Evolutionary conservation across 495 filamentous ascomycete species (phyloP), one percentile per base, ranked within the genome.

Genomic region (Acidiella bohemica): DNA sequence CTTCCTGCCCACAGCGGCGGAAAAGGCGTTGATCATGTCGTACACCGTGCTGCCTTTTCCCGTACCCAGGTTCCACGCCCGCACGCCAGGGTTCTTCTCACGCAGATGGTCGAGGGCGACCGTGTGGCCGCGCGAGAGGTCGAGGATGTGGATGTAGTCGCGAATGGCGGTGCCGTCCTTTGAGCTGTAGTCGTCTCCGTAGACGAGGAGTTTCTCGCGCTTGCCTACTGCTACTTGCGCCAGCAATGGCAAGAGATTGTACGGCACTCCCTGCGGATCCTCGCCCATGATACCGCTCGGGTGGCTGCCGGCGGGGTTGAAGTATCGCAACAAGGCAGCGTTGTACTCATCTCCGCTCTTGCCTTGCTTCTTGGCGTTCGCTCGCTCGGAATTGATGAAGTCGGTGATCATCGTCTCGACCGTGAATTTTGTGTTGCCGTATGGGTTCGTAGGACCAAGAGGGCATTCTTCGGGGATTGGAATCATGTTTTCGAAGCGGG

Each of bases 271-370:
- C 59, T 88, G 81, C 24, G 90, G 90, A 61, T 97, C 87, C 64
- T 97, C 90, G 39, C 90, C 90, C 92, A 97, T 97, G 62, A 97
- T 76, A 45, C 90, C 90, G 56, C 75, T 88, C 32, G 90, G 90
- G 62, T 97, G 90, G 23, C 85, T 79, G 56, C 90, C 90, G 39
- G 81, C 83, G 23, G 90, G 90, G 70, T 97, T 97, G 70, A 97
- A 97, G 66, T 97, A 97, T 41, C 90, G 77, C 33, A 97, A 72
- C 46, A 95, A 67, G 29, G 90, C 90, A 29, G 70, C 90, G 66
- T 95, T 96, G 85, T 84, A 96, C 54, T 83, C 72, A 50, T 84
- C 72, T 31, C 70, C 77, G 16, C 67, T 62, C 57, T 90, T 80
- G 21, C 81, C 82, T 27, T 71, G 76, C 67, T 87, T 90, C 65